phyloP scores from a whole-genome alignment of 805 yeast species.

The Jamesozyma lodderae region DNA sequence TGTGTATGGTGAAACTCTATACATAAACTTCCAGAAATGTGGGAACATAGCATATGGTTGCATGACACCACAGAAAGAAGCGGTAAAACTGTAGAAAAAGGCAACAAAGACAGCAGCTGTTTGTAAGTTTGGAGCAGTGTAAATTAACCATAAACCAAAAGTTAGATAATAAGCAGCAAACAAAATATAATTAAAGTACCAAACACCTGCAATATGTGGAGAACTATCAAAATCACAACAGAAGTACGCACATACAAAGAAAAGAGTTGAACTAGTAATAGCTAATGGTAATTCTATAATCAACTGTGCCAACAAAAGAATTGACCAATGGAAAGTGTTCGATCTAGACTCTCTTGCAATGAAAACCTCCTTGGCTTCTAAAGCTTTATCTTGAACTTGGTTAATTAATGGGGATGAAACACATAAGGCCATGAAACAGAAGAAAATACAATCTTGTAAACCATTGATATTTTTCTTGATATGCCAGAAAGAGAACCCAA shows the following conservation, averaged over 20 bases:
- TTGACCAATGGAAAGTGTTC: constrained; percentile 67
- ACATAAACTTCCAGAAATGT: constrained; percentile 69
- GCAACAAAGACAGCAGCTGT: constrained; percentile 58
- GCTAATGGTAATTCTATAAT: constrained; percentile 56
- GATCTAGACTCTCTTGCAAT: constrained; percentile 68
- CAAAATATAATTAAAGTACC: constrained; percentile 36
- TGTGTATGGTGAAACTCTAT: constrained; percentile 54
- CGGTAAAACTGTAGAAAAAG: constrained; percentile 28
- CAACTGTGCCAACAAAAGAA: constrained; percentile 45
- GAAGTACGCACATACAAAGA: constrained; percentile 45
- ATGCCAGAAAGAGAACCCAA: constrained; percentile 68
- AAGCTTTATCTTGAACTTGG: constrained; percentile 56
- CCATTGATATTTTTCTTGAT: constrained; percentile 45
- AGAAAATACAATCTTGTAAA: constrained; percentile 53
- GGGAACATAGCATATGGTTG: constrained; percentile 42
- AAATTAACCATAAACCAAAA: constrained; percentile 43
- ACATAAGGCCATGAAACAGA: constrained; percentile 52
- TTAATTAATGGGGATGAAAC: constrained; percentile 50
- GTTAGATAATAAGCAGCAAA: constrained; percentile 37
- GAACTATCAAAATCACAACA: constrained; percentile 37
- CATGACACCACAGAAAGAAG: constrained; percentile 34
- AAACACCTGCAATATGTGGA: constrained; percentile 43
- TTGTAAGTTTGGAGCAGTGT: constrained; percentile 58
- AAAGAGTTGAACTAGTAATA: constrained; percentile 39
- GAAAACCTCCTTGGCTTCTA: constrained; percentile 50